A percentile compares a stretch with the other conserved stretches of the same genome.
Evolutionary conservation across 2,329 filamentous ascomycete genomes (phyloP).

Genomic region (Thelonectria olida): DNA sequence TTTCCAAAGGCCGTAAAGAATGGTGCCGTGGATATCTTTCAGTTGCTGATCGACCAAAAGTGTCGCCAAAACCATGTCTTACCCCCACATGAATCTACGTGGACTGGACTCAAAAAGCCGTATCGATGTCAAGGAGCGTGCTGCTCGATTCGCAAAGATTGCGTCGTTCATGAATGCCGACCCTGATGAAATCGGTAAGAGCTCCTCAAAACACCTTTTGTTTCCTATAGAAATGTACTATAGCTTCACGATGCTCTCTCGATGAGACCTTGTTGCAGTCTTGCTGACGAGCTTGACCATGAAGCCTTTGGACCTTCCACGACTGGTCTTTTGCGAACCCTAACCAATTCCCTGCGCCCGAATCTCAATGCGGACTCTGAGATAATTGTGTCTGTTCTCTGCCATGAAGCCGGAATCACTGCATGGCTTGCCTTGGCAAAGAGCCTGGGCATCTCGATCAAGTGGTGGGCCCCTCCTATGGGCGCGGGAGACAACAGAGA

Average conservation of each 20-base stretch:
- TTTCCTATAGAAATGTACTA: not conserved
- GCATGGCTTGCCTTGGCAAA: conserved; percentile 15
- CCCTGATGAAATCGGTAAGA: conserved; percentile 15
- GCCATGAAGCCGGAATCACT: conserved; percentile 19
- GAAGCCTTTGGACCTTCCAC: not conserved
- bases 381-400: conserved; percentile 3
- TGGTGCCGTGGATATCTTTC: not conserved
- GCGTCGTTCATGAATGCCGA: conserved; percentile 16
- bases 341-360: not conserved
- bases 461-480: conserved; percentile 10
- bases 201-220: not conserved
- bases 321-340: not conserved
- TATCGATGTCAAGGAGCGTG: conserved; percentile 2
- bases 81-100: conserved; percentile 19
- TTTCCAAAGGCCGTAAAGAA: not conserved
- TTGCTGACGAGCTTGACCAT: not conserved
- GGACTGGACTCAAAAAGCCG: conserved; percentile 19
- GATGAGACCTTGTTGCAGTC: not conserved
- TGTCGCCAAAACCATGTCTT: conserved; percentile 18
- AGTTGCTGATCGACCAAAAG: not conserved
- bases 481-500: conserved; percentile 36
- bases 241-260: not conserved
- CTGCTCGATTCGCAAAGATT: conserved; percentile 2
- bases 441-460: conserved; percentile 19
- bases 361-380: not conserved